Percentiles rank a stretch among this genome's conserved stretches.
Evolutionary conservation across 176 grass and related monocot species (phyloP).

Genomic region (Musa beccarii): DNA sequence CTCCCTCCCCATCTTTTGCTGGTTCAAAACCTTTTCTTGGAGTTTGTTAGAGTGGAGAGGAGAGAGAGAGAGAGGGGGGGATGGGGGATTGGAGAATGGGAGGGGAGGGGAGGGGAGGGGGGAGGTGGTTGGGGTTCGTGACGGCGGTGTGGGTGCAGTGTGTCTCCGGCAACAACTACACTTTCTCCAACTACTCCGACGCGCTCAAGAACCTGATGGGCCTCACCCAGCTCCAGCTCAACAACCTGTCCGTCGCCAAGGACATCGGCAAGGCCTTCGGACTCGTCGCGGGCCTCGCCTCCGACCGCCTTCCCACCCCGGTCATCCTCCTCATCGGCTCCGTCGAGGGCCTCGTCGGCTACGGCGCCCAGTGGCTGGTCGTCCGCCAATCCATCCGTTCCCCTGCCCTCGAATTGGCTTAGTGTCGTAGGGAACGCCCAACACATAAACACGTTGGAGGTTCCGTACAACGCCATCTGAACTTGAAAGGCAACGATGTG

Average conservation of each 20-base stretch:
- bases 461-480: too few species aligned
- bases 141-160: conserved; percentile 99
- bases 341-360: conserved; percentile 71
- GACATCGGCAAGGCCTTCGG: conserved; percentile 98
- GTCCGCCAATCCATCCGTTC: conserved; percentile 43
- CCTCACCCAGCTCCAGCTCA: conserved; percentile 83
- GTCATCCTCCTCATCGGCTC: conserved; percentile 86
- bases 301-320: conserved; percentile 70
- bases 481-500: too few species aligned
- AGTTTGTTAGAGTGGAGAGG: neutral
- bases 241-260: conserved; percentile 95
- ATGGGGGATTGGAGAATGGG: neutral
- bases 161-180: conserved; percentile 99
- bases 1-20: too few species aligned
- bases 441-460: too few species aligned
- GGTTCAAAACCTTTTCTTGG: neutral
- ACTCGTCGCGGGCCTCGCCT: conserved; percentile 75
- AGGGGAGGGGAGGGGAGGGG: conserved; percentile 27
- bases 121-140: conserved; percentile 72
- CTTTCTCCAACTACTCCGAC: conserved; percentile 97
- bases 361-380: conserved; percentile 86
- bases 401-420: too few species aligned
- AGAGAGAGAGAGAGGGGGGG: neutral
- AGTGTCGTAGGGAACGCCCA: too few species aligned
- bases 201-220: conserved; percentile 80